Evolutionary conservation across 108 stramenopile species (phyloP).

Genomic region (Halocafeteria seosinensis): DNA sequence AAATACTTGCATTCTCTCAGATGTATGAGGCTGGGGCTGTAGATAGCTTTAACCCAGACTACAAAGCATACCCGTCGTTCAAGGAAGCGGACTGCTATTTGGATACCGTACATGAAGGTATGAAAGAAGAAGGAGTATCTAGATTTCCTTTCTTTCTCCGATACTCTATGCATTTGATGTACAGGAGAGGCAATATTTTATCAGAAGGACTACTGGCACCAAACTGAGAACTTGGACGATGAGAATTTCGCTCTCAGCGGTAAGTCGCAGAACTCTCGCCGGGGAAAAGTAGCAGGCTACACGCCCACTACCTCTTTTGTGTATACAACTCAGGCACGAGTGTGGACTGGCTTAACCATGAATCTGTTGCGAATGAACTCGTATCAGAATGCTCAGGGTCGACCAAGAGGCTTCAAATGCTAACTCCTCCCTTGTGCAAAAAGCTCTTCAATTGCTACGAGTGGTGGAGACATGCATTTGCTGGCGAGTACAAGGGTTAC

Average conservation of each 20-base stretch:
- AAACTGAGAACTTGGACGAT: not conserved
- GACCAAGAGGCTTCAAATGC: not conserved
- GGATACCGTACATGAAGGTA: not conserved
- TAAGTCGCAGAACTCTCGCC: too few relatives aligned
- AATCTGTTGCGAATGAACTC: not conserved
- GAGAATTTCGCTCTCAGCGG: not conserved
- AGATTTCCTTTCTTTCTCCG: too few relatives aligned
- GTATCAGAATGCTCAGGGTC: not conserved
- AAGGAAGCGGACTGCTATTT: not conserved
- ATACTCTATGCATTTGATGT: too few relatives aligned
- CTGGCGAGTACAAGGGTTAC: not conserved
- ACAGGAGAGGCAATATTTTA: not conserved
- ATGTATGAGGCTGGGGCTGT: not conserved
- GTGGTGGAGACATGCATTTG: not conserved
- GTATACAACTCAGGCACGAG: too few relatives aligned
- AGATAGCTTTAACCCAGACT: not conserved
- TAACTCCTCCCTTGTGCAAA: not conserved
- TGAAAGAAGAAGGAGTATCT: too few relatives aligned
- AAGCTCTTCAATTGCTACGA: not conserved
- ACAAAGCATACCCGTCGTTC: not conserved
- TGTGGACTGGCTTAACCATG: not conserved
- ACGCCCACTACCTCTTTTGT: too few relatives aligned
- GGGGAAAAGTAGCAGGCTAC: too few relatives aligned
- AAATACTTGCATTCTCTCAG: too few relatives aligned
- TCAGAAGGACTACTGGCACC: not conserved